Base-by-base conservation (phyloP, 495 filamentous ascomycete genomes). In the Penicillium maclennaniae region DNA sequence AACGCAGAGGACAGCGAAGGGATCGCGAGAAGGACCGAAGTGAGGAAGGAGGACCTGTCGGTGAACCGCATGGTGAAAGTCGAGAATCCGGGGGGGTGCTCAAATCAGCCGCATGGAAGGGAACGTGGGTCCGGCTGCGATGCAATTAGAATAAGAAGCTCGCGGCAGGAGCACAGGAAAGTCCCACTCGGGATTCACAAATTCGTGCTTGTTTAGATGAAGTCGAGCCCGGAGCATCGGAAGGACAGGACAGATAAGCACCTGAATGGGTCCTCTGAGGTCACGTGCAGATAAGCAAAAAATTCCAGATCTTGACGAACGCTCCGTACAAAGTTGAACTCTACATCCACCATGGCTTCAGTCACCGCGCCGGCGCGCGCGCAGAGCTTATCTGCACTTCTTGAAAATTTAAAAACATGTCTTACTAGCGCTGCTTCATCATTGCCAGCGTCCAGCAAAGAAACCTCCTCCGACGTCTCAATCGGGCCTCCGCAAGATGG, bases 401-500 rank as follows among this genome's bases (percentile, higher is more conserved):
- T 91, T 47, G 79, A 85, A 43, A 80, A 73, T 4, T 71, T 91
- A 20, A 83, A 78, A 3, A 74, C 78, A 16, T 89, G 87, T 31
- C 66, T 95, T 0, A 69, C 69, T 3, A 81, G 81, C 7, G 77
- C 86, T 1, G 66, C 73, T 14, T 77, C 85, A 40, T 83, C 84
- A 2, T 68, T 91, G 3, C 84, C 86, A 8, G 81, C 82, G 42
- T 54, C 62, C 5, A 54, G 53, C 27, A 69, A 69, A 17, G 65
- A 69, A 42, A 58, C 57, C 5, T 58, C 68, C n/a, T 63, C 70
- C 43, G 66, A 69, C 31, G 66, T 69, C 36, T 72, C 74, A 31
- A 76, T 84, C 43, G 62, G 85, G 40, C 80, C 88, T 6, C 85
- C 89, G 8, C 78, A 84, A 58, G 84, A 96, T 55, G 92, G 92